Percentiles rank a stretch among this genome's conserved stretches.
phyloP scores from a whole-genome alignment of 2,329 filamentous ascomycete species.

The Chalaropsis ovoidea region DNA sequence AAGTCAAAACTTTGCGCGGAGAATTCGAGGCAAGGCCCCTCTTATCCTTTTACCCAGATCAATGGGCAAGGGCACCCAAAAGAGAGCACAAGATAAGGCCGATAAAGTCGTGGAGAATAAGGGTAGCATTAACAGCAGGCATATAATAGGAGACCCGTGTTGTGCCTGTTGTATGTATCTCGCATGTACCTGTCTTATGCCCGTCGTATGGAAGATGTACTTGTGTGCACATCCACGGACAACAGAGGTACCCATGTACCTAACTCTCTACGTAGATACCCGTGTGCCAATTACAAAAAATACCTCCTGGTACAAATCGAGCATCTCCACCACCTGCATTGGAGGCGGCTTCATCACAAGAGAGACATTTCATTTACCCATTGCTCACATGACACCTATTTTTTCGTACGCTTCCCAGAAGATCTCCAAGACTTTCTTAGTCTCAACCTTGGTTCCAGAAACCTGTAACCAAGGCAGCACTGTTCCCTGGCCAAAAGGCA shows the following conservation, averaged over 20 bases:
- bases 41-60: neutral
- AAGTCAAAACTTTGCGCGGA: conserved; percentile 5
- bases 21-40: neutral
- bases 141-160: neutral
- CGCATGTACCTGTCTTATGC: neutral
- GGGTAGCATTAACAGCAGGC: neutral
- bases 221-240: too few relatives aligned
- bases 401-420: neutral
- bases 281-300: neutral
- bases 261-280: too few relatives aligned
- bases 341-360: neutral
- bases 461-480: too few relatives aligned
- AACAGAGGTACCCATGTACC: too few relatives aligned
- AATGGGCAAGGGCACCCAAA: neutral
- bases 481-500: neutral
- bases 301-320: neutral
- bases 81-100: neutral
- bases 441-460: too few relatives aligned
- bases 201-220: too few relatives aligned
- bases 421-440: neutral
- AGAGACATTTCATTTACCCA: neutral
- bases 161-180: too few relatives aligned
- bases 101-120: neutral
- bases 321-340: neutral
- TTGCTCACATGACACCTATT: neutral